Base-by-base conservation (phyloP, 352 stramenopile species). In the Phytophthora idaei region DNA sequence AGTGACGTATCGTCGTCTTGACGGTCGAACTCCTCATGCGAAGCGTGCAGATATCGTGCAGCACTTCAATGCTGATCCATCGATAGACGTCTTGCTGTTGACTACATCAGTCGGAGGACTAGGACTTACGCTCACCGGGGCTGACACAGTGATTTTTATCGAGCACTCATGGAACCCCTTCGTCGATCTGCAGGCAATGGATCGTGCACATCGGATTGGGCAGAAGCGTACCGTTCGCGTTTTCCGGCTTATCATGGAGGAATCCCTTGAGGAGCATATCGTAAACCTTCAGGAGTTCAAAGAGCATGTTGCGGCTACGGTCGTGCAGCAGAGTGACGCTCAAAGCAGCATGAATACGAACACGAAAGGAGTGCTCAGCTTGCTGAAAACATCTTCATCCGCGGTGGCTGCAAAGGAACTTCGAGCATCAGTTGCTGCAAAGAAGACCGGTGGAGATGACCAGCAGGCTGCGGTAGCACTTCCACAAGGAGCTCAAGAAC, bases 91-190 rank as follows among this genome's bases (percentile, higher is more conserved):
- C n/a, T 71, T 99, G 46, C 72, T 99, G 49, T 81, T 99, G 36
- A 99, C 97, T 14, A 99, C 97, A 0, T 80, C 89, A 34, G 87
- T 99, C 29, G 97, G 98, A 15, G 95, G 96, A 0, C 71, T 99
- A 5, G 98, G 98, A 17, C 86, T 99, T 6, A 99, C 98, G 58
- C 82, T 99, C 46, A 99, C 95, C 6, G 92, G 89, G 10, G 97
- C 97, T 4, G 95, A 99, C 73, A 99, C 92, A 0, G 97, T 99
- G 8, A 97, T 99, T 37, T 99, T 99, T 67, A 69, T 99, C 1
- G 98, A 99, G 74, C 93, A 98, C 61, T 95, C 98, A 55, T 99
- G 97, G 95, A 99, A 99, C 67, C 97, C 97, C 17, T 96, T 97
- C 69, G 89, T 98, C 34, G 97, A 99, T 70, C 46, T 98, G 42